Conservation (phyloP, 768 basidiomycete species). For the Strobilomyces dryophilus region DNA sequence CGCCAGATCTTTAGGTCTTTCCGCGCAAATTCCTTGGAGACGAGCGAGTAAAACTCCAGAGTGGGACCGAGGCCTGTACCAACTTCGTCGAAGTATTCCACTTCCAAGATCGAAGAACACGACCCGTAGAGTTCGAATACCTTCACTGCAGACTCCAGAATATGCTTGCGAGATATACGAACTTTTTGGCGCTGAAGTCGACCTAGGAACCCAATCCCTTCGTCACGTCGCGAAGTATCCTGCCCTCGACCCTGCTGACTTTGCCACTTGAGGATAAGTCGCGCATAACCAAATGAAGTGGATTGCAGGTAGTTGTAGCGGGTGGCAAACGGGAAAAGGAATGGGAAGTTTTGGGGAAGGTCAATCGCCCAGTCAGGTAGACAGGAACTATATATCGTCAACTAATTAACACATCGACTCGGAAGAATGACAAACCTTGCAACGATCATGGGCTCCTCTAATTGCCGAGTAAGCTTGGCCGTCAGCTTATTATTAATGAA, state of each 20-base stretch:
- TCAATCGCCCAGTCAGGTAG: slow-evolving; percentile 97
- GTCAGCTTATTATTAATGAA: slow-evolving; percentile 98
- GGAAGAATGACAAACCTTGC: slow-evolving; percentile 63
- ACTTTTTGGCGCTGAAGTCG: slow-evolving; percentile 95
- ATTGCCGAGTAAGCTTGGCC: slow-evolving; percentile 93
- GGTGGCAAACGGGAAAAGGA: slow-evolving; percentile 98
- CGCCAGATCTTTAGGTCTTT: slow-evolving; percentile 90
- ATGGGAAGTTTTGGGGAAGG: slow-evolving; percentile 93
- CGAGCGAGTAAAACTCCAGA: slow-evolving; percentile 97
- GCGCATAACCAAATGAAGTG: slow-evolving; percentile 95
- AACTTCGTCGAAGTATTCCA: slow-evolving; percentile 98
- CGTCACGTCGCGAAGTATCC: slow-evolving; percentile 79
- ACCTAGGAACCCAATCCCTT: slow-evolving; percentile 88
- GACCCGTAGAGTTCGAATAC: slow-evolving; percentile 96
- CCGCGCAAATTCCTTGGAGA: slow-evolving; percentile 91
- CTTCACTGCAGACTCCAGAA: slow-evolving; percentile 94
- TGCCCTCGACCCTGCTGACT: slow-evolving; percentile 79
- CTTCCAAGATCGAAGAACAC: slow-evolving; percentile 89
- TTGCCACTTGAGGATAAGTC: slow-evolving; percentile 93
- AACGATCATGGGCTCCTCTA: slow-evolving; percentile 99
- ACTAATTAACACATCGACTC: background rate
- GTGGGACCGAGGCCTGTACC: slow-evolving; percentile 97
- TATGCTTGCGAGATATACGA: slow-evolving; percentile 89
- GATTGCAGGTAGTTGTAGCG: slow-evolving; percentile 97
- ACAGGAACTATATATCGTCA: slow-evolving; percentile 62